Evolutionary conservation across 78 protist genomes (phyloP).

Genomic region (Salpingoeca rosetta): DNA sequence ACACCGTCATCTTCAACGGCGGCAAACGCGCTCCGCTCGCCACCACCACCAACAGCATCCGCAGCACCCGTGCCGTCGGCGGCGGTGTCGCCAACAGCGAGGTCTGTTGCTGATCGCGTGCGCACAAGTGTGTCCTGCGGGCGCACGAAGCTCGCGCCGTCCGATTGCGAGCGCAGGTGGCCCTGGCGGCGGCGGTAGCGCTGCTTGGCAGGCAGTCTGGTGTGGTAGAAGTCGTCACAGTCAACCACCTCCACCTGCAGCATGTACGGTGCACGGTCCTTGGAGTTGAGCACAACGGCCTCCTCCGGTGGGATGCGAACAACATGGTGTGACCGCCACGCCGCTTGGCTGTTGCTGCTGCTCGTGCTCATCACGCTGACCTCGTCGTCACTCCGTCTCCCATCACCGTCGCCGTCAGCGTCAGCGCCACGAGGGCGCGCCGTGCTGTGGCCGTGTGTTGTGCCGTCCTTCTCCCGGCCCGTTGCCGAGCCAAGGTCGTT

Average conservation of each 20-base stretch:
- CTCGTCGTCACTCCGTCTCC: no score
- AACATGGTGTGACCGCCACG: no score
- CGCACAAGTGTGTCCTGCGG: no score
- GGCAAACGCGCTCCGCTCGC: no score
- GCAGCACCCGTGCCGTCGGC: no score
- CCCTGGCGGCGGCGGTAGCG: background rate
- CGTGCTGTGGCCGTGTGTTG: background rate
- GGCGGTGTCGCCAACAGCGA: no score
- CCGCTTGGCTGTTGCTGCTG: no score
- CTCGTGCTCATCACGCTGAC: no score
- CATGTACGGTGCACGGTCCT: slow-evolving; percentile 12
- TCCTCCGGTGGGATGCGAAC: slow-evolving; percentile 25
- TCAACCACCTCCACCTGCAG: background rate
- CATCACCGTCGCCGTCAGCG: slow-evolving; percentile 2
- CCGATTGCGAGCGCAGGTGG: background rate
- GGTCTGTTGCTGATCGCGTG: no score
- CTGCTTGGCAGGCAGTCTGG: background rate
- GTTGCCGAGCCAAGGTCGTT: background rate
- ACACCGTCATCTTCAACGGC: no score
- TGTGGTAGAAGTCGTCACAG: background rate
- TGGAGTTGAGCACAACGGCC: slow-evolving; percentile 21
- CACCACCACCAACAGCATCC: no score
- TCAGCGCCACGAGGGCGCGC: background rate
- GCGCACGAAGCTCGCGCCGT: no score
- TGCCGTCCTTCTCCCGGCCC: background rate